Evolutionary conservation across 2,329 filamentous ascomycete species (phyloP), one percentile per base, ranked within the genome.

Genomic region (Capronia americana): DNA sequence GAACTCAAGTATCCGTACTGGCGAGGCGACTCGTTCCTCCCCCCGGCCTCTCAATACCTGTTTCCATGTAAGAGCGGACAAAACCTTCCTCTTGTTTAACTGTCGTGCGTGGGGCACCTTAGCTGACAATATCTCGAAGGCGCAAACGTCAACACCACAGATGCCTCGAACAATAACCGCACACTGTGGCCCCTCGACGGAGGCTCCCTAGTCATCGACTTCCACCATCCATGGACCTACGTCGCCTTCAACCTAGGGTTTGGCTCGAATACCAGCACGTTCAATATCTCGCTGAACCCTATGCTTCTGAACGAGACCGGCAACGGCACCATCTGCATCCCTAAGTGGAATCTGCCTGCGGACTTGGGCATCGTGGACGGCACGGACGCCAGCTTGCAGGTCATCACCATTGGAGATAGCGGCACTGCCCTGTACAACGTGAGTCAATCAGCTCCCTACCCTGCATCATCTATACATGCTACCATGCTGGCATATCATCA

Each of bases 351-450:
- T 5, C 68, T 78, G 2, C 76, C 77, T 66, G 74, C 11, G 57
- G 74, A 60, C 57, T 69, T 77, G 4, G 66, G 64, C 7, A 67
- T 76, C 20, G 65, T 68, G 46, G 78, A 71, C 20, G 82, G 81
- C 1, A 68, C 74, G 38, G 77, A 81, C 61, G 82, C 78, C 0
- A 79, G 72, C 46, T 70, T 84, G 28, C 82, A 84, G 72, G 75
- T 83, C 38, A 77, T 83, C 41, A 81, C 82, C 67, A 73, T 82
- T 46, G 72, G 74, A 0, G 73, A 76, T 24, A 74, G 72, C 1
- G 81, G 82, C 0, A 77, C 75, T 59, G 76, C 78, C 8, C 69
- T 84, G 24, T 84, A 82, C 64, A 84, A 84, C 73, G 82, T 84
- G 74, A 66, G 80, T 73, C 30, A 17, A 14, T 17, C 17, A 12